A percentile compares a stretch with the other conserved stretches of the same genome.
phyloP scores from a whole-genome alignment of 768 basidiomycete species.

The Sarcodon sp. region DNA sequence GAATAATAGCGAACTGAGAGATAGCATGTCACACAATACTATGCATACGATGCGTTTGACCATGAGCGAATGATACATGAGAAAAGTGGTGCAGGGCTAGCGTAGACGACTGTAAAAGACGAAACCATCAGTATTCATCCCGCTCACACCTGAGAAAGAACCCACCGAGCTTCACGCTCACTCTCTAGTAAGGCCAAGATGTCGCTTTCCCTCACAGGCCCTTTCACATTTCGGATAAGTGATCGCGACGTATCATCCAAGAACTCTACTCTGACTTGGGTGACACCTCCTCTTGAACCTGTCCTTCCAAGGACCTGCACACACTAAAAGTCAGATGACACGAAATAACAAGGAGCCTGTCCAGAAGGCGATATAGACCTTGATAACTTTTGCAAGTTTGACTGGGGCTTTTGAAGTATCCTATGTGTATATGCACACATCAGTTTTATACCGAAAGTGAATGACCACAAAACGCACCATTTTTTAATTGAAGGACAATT shows the following conservation, averaged over 20 bases:
- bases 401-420: slow-evolving; percentile 86
- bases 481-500: neutral
- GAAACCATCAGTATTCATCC: too few relatives aligned
- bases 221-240: slow-evolving; percentile 99
- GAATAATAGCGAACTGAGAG: too few relatives aligned
- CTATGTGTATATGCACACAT: slow-evolving; percentile 11
- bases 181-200: slow-evolving; percentile 94
- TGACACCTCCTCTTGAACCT: slow-evolving; percentile 97
- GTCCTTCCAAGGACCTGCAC: slow-evolving; percentile 91
- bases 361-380: slow-evolving; percentile 35
- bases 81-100: neutral
- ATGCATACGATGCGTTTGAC: too few relatives aligned
- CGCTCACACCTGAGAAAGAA: slow-evolving; percentile 8
- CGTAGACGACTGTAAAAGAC: neutral
- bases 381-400: slow-evolving; percentile 96
- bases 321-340: neutral
- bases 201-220: slow-evolving; percentile 91
- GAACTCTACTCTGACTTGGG: slow-evolving; percentile 98
- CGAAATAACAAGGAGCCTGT: slow-evolving; percentile 1
- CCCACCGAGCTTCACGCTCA: slow-evolving; percentile 98
- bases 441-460: too few relatives aligned
- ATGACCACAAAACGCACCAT: neutral
- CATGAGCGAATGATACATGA: too few relatives aligned
- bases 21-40: too few relatives aligned
- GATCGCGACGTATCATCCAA: slow-evolving; percentile 93